Conservation (phyloP, 306 rosid genomes). For the Quercus mongolica region DNA sequence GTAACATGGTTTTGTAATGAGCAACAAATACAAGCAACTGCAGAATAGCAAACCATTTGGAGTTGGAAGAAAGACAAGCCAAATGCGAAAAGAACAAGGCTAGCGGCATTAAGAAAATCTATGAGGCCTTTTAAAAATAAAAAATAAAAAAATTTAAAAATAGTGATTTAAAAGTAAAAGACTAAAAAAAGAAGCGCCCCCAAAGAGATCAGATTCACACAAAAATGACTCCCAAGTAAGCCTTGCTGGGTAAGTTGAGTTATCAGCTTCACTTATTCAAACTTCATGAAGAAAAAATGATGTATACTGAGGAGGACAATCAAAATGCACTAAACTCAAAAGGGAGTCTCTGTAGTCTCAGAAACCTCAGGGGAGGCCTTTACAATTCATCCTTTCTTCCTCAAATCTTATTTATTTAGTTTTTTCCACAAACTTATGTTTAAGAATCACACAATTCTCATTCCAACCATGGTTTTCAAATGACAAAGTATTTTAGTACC, state of each 20-base stretch:
- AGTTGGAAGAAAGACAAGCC: background rate
- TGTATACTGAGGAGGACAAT: background rate
- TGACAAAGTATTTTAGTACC: background rate
- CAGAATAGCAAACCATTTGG: background rate
- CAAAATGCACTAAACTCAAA: background rate
- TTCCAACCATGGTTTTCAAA: background rate
- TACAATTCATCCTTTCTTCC: background rate
- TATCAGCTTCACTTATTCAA: background rate
- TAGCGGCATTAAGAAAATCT: background rate
- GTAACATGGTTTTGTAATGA: background rate
- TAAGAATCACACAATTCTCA: background rate
- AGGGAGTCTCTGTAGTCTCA: too few relatives aligned
- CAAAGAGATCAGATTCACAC: background rate
- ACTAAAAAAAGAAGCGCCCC: background rate
- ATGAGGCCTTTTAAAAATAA: background rate
- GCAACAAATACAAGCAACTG: background rate
- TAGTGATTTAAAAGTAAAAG: background rate
- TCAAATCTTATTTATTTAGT: background rate
- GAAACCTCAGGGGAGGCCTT: background rate
- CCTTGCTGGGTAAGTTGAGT: background rate
- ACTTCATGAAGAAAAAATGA: background rate
- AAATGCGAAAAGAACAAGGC: background rate
- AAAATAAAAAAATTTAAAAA: too few relatives aligned
- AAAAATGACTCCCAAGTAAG: background rate
- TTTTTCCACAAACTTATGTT: background rate